Conservation (phyloP, 2,329 filamentous ascomycete genomes). For the Cercospora janseana region DNA sequence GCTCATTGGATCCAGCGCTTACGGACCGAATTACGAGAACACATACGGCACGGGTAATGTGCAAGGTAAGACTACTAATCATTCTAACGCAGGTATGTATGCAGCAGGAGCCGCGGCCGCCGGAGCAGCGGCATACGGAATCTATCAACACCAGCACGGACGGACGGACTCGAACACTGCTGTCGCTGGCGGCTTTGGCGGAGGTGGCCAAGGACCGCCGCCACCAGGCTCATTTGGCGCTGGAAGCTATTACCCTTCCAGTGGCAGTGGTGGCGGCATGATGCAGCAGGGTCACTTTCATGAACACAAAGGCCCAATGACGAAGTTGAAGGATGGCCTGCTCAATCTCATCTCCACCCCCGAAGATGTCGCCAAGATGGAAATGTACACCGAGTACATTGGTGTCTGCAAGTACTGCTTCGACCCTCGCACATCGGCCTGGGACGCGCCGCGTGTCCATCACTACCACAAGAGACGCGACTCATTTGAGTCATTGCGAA, state of each 20-base stretch:
- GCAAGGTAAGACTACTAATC: constrained; percentile 45
- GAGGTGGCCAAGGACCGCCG: constrained; percentile 26
- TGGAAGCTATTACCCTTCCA: constrained; percentile 21
- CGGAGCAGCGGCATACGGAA: constrained; percentile 42
- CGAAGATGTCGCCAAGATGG: constrained; percentile 63
- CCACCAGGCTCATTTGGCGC: constrained; percentile 18
- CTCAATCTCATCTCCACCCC: constrained; percentile 39
- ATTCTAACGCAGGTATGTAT: constrained; percentile 47
- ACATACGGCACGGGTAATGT: constrained; percentile 22
- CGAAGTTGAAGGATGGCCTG: constrained; percentile 60
- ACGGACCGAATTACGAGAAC: constrained; percentile 14
- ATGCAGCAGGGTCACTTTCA: constrained; percentile 40
- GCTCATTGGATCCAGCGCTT: constrained; percentile 10
- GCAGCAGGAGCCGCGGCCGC: constrained; percentile 49
- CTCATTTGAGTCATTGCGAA: constrained; percentile 34
- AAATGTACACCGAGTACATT: constrained; percentile 66
- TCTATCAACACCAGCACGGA: constrained; percentile 40
- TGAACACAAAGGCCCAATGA: constrained; percentile 56
- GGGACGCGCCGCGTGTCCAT: constrained; percentile 61
- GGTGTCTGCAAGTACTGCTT: constrained; percentile 66
- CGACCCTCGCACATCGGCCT: constrained; percentile 56
- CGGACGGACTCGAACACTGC: constrained; percentile 21
- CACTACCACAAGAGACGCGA: constrained; percentile 47
- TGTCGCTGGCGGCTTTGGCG: constrained; percentile 21
- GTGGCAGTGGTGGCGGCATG: constrained; percentile 19